Conservation (phyloP, 225 moss, liverwort and hornwort genomes). For the Takakia lepidozioides region DNA sequence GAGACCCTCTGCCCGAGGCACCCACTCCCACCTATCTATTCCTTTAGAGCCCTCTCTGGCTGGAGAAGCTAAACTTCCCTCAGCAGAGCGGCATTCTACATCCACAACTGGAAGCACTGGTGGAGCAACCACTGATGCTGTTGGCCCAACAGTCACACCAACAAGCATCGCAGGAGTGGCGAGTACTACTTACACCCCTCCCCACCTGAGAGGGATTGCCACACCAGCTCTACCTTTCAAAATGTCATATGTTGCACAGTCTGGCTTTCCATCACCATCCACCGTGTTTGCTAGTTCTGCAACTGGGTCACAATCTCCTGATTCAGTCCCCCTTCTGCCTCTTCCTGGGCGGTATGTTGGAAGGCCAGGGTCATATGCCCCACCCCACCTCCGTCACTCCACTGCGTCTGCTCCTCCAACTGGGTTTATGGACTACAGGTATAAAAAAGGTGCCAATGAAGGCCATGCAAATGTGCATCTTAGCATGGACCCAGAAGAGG, state of each 20-base stretch:
- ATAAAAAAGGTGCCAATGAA: conserved; percentile 20
- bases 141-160: conserved; percentile 12
- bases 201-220: conserved; percentile 18
- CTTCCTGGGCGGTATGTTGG: not conserved
- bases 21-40: too few relatives aligned
- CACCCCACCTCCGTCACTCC: conserved; percentile 29
- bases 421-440: conserved; percentile 21
- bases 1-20: too few relatives aligned
- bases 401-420: conserved; percentile 20
- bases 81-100: conserved; percentile 11
- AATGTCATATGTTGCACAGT: too few relatives aligned
- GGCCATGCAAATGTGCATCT: conserved; percentile 25
- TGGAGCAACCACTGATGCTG: not conserved
- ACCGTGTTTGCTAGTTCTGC: conserved; percentile 20
- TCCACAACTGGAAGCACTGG: conserved; percentile 7
- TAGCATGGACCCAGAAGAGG: too few relatives aligned
- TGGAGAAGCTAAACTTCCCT: conserved; percentile 5
- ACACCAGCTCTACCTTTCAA: not conserved
- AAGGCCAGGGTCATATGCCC: conserved; percentile 25
- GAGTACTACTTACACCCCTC: conserved; percentile 30
- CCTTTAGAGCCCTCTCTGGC: too few relatives aligned
- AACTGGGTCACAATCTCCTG: conserved; percentile 3
- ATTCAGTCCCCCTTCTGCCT: too few relatives aligned
- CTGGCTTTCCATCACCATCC: conserved; percentile 10
- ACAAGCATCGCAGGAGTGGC: conserved; percentile 12